Evolutionary conservation across 2,329 filamentous ascomycete genomes (phyloP).

Genomic region (Fusarium miscanthi): DNA sequence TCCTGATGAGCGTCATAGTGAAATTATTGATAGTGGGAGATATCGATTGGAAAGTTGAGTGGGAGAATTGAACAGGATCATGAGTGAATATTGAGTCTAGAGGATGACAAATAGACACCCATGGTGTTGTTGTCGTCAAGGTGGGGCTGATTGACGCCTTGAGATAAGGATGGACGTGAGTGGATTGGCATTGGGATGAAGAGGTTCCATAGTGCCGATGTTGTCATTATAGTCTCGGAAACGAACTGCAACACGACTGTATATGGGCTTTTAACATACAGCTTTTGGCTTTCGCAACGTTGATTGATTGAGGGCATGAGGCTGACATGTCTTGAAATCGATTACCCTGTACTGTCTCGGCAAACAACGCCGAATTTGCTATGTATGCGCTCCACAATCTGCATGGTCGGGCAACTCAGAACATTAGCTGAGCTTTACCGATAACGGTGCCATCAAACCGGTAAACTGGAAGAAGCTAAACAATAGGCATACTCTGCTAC

Average conservation of each 20-base stretch:
- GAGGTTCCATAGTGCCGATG: slow-evolving; percentile 26
- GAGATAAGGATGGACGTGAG: neutral
- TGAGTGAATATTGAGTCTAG: slow-evolving; percentile 4
- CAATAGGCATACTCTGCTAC: neutral
- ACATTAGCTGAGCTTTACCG: neutral
- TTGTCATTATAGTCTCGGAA: slow-evolving; percentile 28
- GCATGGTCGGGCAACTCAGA: too few species aligned
- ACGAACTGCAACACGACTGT: neutral
- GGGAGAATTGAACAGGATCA: neutral
- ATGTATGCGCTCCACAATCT: neutral
- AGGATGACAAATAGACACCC: slow-evolving; percentile 38
- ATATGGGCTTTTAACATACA: neutral
- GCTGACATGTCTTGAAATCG: neutral
- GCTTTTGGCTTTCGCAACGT: neutral
- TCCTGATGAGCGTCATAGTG: slow-evolving; percentile 35
- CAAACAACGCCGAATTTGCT: neutral
- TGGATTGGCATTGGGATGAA: neutral
- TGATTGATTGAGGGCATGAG: neutral
- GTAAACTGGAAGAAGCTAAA: neutral
- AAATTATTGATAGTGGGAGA: fast-evolving
- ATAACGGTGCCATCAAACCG: too few species aligned
- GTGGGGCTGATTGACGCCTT: slow-evolving; percentile 43
- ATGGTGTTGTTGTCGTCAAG: slow-evolving; percentile 32
- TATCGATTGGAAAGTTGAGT: fast-evolving
- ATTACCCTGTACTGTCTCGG: neutral